Percentiles rank a stretch among this genome's conserved stretches.
phyloP scores from a whole-genome alignment of 495 filamentous ascomycete genomes.

The Hypoxylon lienhwacheense region DNA sequence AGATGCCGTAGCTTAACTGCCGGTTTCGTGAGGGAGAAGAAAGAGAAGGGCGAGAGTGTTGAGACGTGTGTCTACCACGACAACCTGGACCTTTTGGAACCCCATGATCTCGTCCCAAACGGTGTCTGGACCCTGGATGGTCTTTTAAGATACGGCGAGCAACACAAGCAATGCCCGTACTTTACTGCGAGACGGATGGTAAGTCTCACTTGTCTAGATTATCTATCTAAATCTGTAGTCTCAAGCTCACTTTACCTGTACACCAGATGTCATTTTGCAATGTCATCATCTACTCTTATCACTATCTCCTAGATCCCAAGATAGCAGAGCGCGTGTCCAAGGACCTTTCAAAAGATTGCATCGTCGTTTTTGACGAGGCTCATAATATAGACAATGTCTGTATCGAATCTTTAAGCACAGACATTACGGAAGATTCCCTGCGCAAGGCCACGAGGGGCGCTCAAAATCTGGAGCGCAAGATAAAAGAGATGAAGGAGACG shows the following conservation, averaged over 20 bases:
- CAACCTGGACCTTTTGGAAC: constrained; percentile 92
- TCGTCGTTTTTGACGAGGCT: constrained; percentile 97
- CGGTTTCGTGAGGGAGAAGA: constrained; percentile 96
- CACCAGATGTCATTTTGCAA: constrained; percentile 93
- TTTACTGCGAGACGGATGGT: constrained; percentile 96
- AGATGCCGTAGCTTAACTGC: constrained; percentile 93
- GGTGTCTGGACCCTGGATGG: constrained; percentile 97
- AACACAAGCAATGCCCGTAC: constrained; percentile 96
- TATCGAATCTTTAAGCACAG: constrained; percentile 95
- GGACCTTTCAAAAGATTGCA: constrained; percentile 96
- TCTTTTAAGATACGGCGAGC: constrained; percentile 81
- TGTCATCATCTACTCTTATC: constrained; percentile 99
- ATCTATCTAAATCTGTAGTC: not conserved
- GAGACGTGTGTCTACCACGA: constrained; percentile 96
- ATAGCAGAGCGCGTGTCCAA: constrained; percentile 96
- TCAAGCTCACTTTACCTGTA: constrained; percentile 8
- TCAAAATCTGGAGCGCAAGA: constrained; percentile 84
- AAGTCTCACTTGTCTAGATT: constrained; percentile 25
- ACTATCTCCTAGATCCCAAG: constrained; percentile 97
- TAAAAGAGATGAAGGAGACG: constrained; percentile 87
- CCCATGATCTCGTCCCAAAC: constrained; percentile 88
- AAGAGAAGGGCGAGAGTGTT: constrained; percentile 88
- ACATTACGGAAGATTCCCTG: constrained; percentile 91
- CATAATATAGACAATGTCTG: constrained; percentile 99
- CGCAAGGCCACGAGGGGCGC: constrained; percentile 86